A percentile compares a stretch with the other conserved stretches of the same genome.
Conservation (phyloP, 1,284 basidiomycete species). For the Tilletia caries region DNA sequence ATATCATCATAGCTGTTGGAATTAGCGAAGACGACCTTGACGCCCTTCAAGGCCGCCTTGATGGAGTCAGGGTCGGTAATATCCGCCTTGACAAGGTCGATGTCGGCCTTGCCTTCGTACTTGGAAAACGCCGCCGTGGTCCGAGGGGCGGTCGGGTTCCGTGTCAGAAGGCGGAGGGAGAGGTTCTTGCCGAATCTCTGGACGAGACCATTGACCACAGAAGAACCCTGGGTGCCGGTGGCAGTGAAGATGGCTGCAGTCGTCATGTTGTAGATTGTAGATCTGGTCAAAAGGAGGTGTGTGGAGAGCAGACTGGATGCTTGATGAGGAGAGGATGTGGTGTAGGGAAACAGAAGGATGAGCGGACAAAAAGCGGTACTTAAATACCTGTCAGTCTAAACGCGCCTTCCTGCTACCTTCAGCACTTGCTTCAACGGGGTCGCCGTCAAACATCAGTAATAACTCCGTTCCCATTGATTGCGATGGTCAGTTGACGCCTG, state of each 20-base stretch:
- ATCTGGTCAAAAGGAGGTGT: no score
- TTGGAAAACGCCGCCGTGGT: not conserved
- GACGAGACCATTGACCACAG: not conserved
- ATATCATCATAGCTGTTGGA: not conserved
- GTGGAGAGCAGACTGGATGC: no score
- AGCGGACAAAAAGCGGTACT: no score
- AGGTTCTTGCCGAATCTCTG: not conserved
- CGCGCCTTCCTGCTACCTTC: no score
- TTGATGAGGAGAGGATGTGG: no score
- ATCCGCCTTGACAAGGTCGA: not conserved
- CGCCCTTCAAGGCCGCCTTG: not conserved
- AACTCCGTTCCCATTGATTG: no score
- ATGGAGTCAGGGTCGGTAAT: not conserved
- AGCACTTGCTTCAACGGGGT: no score
- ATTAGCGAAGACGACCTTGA: constrained; percentile 1
- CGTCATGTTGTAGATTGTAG: no score
- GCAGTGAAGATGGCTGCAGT: not conserved
- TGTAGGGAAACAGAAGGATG: no score
- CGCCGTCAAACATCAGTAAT: no score
- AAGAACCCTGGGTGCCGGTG: not conserved
- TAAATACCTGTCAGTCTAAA: no score
- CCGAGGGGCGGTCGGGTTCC: not conserved
- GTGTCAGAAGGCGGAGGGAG: not conserved
- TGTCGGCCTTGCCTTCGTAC: not conserved
- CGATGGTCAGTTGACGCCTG: no score